Evolutionary conservation across 2,329 filamentous ascomycete species (phyloP), one percentile per base, ranked within the genome.

Genomic region (Hypocrella siamensis): DNA sequence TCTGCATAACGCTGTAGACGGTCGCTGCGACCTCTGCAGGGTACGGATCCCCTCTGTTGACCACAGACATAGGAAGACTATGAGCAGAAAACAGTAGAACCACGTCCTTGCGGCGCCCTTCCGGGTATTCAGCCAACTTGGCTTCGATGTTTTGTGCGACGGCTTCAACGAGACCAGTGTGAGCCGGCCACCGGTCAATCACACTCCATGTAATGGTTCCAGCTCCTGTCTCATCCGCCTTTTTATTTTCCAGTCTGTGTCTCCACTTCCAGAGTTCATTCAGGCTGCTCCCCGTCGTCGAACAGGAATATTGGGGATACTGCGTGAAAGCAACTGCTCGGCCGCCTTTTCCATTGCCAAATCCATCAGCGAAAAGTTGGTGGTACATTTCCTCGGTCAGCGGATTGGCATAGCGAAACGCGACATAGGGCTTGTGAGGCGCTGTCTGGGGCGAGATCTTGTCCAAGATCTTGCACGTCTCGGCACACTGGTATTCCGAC

Each of bases 181-280:
- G 88, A n/a, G 75, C 77, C 5, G 88, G 90, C 90, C 90, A 98
- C 38, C 90, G 74, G 56, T 98, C 90, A 53, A 98, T 98, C 32
- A 96, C 88, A 54, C 84, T 94, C 90, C 90, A 98, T 35, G 78
- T 69, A 41, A 98, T 93, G 2, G 75, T 64, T 10, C 86, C 86
- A 24, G 71, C 61, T 7, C 43, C 40, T 16, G 62, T 61, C 26
- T 60, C 61, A 27, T 62, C 59, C 3, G 58, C 66, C 27, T 67
- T 62, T 54, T 83, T 85, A 25, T 82, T 83, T 54, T 96, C 86
- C 32, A 98, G 60, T 39, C 84, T 67, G 48, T 84, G 80, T 40
- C 86, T 71, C 85, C 86, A 94, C 59, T 92, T 94, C 90, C 90
- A 98, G 22, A 98, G 60, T 59, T 98, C 90, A 48, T 98, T 98